Evolutionary conservation across 805 yeast species (phyloP), one percentile per base, ranked within the genome.

Genomic region (Sugiyamaella floridensis): DNA sequence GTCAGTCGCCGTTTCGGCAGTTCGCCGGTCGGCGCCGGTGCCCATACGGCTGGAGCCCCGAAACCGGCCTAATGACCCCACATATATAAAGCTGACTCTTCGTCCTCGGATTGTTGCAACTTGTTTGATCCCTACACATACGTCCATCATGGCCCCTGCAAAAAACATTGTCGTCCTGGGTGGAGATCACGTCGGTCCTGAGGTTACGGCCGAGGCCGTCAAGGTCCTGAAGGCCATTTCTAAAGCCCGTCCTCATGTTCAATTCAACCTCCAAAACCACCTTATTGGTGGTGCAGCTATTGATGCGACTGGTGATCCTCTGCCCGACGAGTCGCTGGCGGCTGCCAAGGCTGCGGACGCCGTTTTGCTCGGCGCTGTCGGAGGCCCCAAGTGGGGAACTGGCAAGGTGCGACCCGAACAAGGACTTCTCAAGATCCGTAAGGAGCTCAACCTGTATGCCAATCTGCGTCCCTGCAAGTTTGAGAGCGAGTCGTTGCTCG

Each of bases 361-460:
- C 22, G 96, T 93, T n/a, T 75, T 93, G 59, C 77, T 93, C 53
- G 99, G 99, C 60, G 97, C 99, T 8, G 99, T 93, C 34, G 99
- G 99, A 58, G 99, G 99, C 34, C 99, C 99, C 56, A 93, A 93
- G 73, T 93, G 99, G 99, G 98, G 98, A 40, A 87, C 97, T 26
- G 97, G 97, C 48, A 66, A 78, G 11, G 98, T 92, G 46, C 83
- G 99, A 74, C 99, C 99, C 49, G 99, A 93, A 71, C 98, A 89
- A 73, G 99, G 99, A 55, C 78, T 93, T 60, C 78, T 93, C 59
- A 80, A 90, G 74, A 92, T 93, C 70, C 82, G 99, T 72, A 93
- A 93, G 71, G 98, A 89, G 70, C 80, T 93, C 67, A 86, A 85
- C 69, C 76, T 93, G 60, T 93, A 93, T 70, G 99, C 99, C 54